Evolutionary conservation across 129 eudicot species (phyloP).

Genomic region (Dittrichia graveolens): DNA sequence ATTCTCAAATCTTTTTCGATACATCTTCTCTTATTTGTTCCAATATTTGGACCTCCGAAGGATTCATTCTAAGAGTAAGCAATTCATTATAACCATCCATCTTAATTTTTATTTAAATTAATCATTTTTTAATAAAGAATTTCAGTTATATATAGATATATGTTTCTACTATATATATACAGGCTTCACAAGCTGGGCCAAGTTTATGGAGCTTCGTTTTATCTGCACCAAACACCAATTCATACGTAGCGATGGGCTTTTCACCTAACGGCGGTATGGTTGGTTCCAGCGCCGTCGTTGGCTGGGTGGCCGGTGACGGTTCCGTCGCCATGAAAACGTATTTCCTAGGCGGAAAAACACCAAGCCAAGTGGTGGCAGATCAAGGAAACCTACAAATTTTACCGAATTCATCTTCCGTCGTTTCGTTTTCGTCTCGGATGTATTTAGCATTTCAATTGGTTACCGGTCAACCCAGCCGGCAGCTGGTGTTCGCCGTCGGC

Average conservation of each 20-base stretch:
- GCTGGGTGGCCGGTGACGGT: slow-evolving; percentile 56
- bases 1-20: slow-evolving; percentile 47
- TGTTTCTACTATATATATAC: background rate
- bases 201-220: slow-evolving; percentile 76
- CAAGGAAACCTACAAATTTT: slow-evolving; percentile 52
- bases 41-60: slow-evolving; percentile 59
- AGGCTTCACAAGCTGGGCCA: slow-evolving; percentile 63
- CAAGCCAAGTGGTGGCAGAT: slow-evolving; percentile 48
- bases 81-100: slow-evolving; percentile 4
- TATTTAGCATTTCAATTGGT: slow-evolving; percentile 62
- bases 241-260: slow-evolving; percentile 74
- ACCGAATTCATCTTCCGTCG: slow-evolving; percentile 42
- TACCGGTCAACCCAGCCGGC: slow-evolving; percentile 41
- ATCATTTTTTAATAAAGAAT: background rate
- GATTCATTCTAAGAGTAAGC: slow-evolving; percentile 75
- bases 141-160: too few relatives aligned
- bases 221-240: slow-evolving; percentile 71
- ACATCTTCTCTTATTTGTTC: slow-evolving; percentile 63
- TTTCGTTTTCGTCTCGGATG: slow-evolving; percentile 37
- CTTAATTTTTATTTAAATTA: background rate
- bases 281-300: slow-evolving; percentile 82
- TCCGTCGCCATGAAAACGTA: slow-evolving; percentile 44
- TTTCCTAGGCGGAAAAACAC: slow-evolving; percentile 50
- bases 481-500: slow-evolving; percentile 63
- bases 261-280: slow-evolving; percentile 79